Percentiles rank a stretch among this genome's conserved stretches.
Evolutionary conservation across 257 asterid species (phyloP).

Genomic region (Coffea eugenioides): DNA sequence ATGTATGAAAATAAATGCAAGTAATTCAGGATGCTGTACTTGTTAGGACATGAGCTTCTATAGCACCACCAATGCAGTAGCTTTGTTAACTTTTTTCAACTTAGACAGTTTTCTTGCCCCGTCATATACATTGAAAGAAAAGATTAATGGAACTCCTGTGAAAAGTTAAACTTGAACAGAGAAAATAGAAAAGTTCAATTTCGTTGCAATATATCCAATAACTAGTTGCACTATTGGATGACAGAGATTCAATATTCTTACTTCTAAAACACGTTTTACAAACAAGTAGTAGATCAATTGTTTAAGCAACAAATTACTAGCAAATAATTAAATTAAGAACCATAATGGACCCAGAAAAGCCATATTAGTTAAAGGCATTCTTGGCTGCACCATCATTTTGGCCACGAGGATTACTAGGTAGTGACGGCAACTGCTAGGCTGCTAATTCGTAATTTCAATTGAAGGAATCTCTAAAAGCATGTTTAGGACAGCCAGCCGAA

Average conservation of each 20-base stretch:
- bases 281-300: no score
- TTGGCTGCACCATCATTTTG: not conserved
- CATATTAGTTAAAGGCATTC: no score
- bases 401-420: not conserved
- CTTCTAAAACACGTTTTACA: not conserved
- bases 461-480: not conserved
- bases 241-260: not conserved
- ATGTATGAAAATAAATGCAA: no score
- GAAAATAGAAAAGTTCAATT: not conserved
- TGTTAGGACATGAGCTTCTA: not conserved
- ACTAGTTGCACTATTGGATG: not conserved
- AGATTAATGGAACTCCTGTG: not conserved
- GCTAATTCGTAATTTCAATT: not conserved
- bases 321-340: no score
- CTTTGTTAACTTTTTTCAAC: not conserved
- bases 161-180: no score
- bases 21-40: not conserved
- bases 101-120: not conserved
- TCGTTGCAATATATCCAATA: not conserved
- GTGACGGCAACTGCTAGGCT: not conserved
- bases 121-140: not conserved
- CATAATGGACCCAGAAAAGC: no score
- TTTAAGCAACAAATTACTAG: no score
- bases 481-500: conserved; percentile 4
- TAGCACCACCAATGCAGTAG: not conserved